Base-by-base conservation (phyloP, 1,284 basidiomycete genomes). In the Singerocomus inundabilis region DNA sequence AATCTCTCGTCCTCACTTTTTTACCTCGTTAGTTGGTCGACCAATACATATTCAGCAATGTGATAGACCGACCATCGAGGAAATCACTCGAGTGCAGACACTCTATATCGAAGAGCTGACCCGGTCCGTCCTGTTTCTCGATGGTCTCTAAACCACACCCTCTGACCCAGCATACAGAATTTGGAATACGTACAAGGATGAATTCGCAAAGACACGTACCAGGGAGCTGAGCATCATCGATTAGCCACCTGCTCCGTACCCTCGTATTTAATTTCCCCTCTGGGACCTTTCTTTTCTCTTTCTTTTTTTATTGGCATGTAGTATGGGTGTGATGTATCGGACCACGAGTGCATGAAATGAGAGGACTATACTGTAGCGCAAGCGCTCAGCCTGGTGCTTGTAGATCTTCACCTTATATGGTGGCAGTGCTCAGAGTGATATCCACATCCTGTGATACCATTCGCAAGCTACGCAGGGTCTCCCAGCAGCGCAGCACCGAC, bases 171-270 rank as follows among this genome's bases (percentile, higher is more conserved):
- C 24, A 21, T 8, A 12, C 61, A 94, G 93, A 44, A 95, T 97
- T 58, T 98, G 94, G 94, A 81, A 98, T 65, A 84, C 86, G 21
- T 94, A 98, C 76, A 97, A 97, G 68, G 85, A 93, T 62, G 75
- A 83, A 52, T 93, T 91, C 61, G 91, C 91, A 26, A 84, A 87
- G 62, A 76, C 84, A 26, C 77, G 91, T 36, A 79, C 78, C 49
- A 75, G 79, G 54, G 87, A 91, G 63, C 72, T 91, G 54, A 87
- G 72, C 59, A 88, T 90, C 59, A 80, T 90, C 58, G 87, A 85
- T 54, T 89, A 59, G 56, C 51, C 21, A 13, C n/a, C 26, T 34
- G n/a, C 33, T 39, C 9, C 12, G 21, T 37, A n/a, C 46, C 21
- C 6, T 18, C 15, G 9, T 39, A 16, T 44, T 41, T 40, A 28